These are phyloP conservation scores for Purshia tridentata DNA, from an alignment of 306 rosid species.

Conservation along the genomic window DNA sequence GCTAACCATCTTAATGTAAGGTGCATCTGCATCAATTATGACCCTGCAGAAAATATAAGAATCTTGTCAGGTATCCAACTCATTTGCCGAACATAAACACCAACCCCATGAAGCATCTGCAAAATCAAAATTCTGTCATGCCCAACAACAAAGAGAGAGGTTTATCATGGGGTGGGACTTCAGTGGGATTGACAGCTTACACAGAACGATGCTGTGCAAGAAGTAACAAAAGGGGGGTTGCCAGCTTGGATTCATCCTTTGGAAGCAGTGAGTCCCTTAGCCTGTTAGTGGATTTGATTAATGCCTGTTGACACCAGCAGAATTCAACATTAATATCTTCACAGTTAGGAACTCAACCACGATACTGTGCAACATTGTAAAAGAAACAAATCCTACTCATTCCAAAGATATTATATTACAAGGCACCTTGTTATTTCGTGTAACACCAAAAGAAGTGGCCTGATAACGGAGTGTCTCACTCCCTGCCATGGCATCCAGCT, in stretches of 20 bases:
- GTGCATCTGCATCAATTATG: slow-evolving; percentile 81
- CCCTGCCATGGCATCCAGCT: slow-evolving; percentile 98
- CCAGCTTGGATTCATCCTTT: slow-evolving; percentile 87
- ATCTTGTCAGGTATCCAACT: not conserved
- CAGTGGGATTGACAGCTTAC: slow-evolving; percentile 45
- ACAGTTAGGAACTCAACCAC: slow-evolving; percentile 20
- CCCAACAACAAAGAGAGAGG: not conserved
- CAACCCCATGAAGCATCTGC: not conserved
- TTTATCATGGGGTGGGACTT: not conserved
- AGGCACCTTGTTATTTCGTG: slow-evolving; percentile 89
- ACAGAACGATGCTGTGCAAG: slow-evolving; percentile 95
- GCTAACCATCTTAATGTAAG: slow-evolving; percentile 92
- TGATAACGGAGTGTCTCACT: slow-evolving; percentile 94
- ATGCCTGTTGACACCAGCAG: slow-evolving; percentile 50
- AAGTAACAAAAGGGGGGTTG: slow-evolving; percentile 82
- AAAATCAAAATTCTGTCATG: not conserved
- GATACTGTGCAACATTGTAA: not conserved
- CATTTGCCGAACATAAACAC: not conserved
- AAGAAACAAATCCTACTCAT: not conserved
- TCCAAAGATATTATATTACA: not conserved
- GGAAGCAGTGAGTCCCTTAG: slow-evolving; percentile 85
- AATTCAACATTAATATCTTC: slow-evolving; percentile 11
- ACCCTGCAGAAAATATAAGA: slow-evolving; percentile 58
- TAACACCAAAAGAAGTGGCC: slow-evolving; percentile 88
- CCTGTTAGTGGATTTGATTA: slow-evolving; percentile 90